A percentile compares a stretch with the other conserved stretches of the same genome.
These are phyloP conservation scores for Synchytrium microbalum DNA, from an alignment of 371 early-diverging fungal species.

Conservation along the genomic window DNA sequence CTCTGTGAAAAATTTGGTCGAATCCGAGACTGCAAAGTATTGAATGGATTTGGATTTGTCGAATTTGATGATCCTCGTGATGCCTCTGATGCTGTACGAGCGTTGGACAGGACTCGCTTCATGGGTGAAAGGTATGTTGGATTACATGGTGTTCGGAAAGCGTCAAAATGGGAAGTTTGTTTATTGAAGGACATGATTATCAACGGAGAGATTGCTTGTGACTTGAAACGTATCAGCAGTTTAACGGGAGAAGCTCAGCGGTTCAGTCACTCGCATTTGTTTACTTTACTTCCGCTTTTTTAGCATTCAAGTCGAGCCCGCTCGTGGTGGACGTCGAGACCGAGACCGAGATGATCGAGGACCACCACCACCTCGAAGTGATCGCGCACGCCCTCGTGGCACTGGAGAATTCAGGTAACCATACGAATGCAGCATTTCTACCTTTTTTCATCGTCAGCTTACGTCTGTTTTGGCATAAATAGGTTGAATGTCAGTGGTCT, in stretches of 20 bases:
- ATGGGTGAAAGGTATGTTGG: slow-evolving; percentile 69
- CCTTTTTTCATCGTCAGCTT: slow-evolving; percentile 8
- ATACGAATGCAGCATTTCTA: no score
- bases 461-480: slow-evolving; percentile 15
- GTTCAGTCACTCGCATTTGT: slow-evolving; percentile 5
- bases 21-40: slow-evolving; percentile 60
- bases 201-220: background rate
- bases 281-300: background rate
- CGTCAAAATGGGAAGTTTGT: background rate
- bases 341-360: slow-evolving; percentile 23
- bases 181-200: no score
- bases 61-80: slow-evolving; percentile 64
- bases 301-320: slow-evolving; percentile 67
- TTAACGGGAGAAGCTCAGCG: no score
- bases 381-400: slow-evolving; percentile 33
- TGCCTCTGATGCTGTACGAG: slow-evolving; percentile 68
- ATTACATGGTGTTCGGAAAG: background rate
- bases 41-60: slow-evolving; percentile 68
- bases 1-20: slow-evolving; percentile 60
- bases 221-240: no score
- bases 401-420: slow-evolving; percentile 20
- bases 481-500: slow-evolving; percentile 64
- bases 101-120: slow-evolving; percentile 59
- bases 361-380: slow-evolving; percentile 22
- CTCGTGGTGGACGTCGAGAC: slow-evolving; percentile 53